Conservation (phyloP, 2,329 filamentous ascomycete genomes). For the Calonectria hongkongensis region DNA sequence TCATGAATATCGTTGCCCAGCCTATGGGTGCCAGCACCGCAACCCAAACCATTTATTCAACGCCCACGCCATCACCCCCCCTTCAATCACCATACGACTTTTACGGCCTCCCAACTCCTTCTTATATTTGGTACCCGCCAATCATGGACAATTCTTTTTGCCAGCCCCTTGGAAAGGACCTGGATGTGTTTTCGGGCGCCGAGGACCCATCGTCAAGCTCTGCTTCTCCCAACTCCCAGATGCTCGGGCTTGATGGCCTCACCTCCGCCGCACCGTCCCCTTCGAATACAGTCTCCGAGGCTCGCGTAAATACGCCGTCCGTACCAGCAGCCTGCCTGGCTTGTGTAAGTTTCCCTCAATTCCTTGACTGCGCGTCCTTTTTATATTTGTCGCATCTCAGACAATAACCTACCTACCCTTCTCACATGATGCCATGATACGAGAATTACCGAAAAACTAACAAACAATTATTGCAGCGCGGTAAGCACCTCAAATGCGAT, state of each 20-base stretch:
- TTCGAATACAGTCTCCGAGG: slow-evolving; percentile 44
- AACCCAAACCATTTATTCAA: slow-evolving; percentile 38
- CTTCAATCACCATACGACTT: slow-evolving; percentile 43
- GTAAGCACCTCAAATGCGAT: slow-evolving; percentile 86
- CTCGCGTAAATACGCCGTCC: slow-evolving; percentile 59
- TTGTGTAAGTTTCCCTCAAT: slow-evolving; percentile 66
- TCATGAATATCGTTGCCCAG: slow-evolving; percentile 41
- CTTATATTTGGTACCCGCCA: slow-evolving; percentile 47
- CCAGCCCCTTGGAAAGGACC: slow-evolving; percentile 41
- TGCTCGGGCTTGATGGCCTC: slow-evolving; percentile 40
- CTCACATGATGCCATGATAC: slow-evolving; percentile 8
- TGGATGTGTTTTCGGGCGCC: slow-evolving; percentile 40
- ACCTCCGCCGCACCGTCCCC: slow-evolving; percentile 46
- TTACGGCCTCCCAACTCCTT: slow-evolving; percentile 41
- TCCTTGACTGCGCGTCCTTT: background rate
- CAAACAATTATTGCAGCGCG: slow-evolving; percentile 63
- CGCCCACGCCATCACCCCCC: slow-evolving; percentile 42
- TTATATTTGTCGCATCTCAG: background rate
- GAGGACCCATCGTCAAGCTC: slow-evolving; percentile 50
- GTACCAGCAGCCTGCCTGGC: slow-evolving; percentile 72
- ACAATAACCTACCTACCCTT: background rate
- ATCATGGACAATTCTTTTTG: slow-evolving; percentile 42
- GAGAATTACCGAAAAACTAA: slow-evolving; percentile 35
- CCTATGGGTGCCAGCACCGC: slow-evolving; percentile 36
- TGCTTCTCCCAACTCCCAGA: slow-evolving; percentile 51